Conservation (phyloP, 1,284 basidiomycete genomes). For the Marasmius fiardii region DNA sequence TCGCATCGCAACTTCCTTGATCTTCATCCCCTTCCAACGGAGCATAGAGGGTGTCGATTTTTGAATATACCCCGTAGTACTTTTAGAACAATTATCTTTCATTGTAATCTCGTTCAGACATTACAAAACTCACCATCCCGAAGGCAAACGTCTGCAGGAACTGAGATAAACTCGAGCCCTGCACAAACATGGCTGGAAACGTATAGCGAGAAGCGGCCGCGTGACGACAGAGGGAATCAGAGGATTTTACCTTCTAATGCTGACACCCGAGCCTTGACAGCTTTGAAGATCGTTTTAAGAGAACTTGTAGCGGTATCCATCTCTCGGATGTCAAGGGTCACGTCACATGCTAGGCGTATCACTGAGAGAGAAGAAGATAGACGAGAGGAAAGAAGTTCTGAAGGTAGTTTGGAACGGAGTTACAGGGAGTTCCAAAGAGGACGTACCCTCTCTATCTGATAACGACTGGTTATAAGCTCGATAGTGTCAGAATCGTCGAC, state of each 20-base stretch:
- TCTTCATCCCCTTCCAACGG: not conserved
- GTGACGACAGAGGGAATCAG: not conserved
- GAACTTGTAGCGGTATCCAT: slow-evolving; percentile 1
- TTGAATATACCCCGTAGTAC: not conserved
- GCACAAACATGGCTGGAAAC: not conserved
- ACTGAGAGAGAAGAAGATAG: slow-evolving; percentile 7
- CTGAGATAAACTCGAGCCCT: not conserved
- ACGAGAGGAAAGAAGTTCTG: slow-evolving; percentile 11
- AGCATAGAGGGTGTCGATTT: not conserved
- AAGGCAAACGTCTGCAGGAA: slow-evolving; percentile 6
- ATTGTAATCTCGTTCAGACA: not conserved
- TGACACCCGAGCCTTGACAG: slow-evolving; percentile 2
- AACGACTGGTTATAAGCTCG: slow-evolving; percentile 7
- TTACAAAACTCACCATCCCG: slow-evolving; percentile 13
- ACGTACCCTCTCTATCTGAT: slow-evolving; percentile 13
- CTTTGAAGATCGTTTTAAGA: slow-evolving; percentile 4
- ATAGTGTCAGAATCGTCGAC: slow-evolving; percentile 13
- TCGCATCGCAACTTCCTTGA: not conserved
- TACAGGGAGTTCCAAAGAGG: not conserved
- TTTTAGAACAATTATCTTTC: not conserved
- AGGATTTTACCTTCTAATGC: slow-evolving; percentile 3
- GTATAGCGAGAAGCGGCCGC: not conserved
- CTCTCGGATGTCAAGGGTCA: slow-evolving; percentile 8
- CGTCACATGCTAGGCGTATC: not conserved
- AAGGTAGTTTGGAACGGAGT: not conserved